phyloP scores from a whole-genome alignment of 2,329 filamentous ascomycete species.

The Domatiomyces globalis region DNA sequence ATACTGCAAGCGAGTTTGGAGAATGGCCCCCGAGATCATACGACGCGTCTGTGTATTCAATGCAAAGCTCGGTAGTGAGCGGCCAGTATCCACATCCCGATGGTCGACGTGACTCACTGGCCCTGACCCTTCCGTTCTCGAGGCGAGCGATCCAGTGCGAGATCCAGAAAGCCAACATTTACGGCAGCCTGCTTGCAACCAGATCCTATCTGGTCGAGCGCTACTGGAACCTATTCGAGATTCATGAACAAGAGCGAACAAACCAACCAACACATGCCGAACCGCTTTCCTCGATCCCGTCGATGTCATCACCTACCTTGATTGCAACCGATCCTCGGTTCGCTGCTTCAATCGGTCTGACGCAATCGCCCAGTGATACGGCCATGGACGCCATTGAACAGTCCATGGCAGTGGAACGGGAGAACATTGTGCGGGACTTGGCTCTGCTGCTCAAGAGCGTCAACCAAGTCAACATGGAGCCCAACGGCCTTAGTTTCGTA shows the following conservation, averaged over 20 bases:
- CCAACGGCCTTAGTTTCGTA: conserved; percentile 51
- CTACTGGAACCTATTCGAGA: conserved; percentile 63
- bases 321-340: conserved; percentile 7
- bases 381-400: conserved; percentile 22
- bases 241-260: conserved; percentile 34
- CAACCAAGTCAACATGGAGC: conserved; percentile 72
- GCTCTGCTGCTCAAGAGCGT: conserved; percentile 62
- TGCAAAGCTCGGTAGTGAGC: conserved; percentile 4
- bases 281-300: conserved; percentile 1
- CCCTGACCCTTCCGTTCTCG: conserved; percentile 22
- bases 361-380: conserved; percentile 12
- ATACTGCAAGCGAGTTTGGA: conserved; percentile 13
- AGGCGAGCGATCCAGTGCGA: conserved; percentile 52
- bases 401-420: conserved; percentile 58
- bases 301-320: conserved; percentile 14
- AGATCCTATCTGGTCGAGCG: conserved; percentile 76
- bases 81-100: background rate
- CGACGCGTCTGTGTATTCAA: conserved; percentile 15
- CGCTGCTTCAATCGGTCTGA: background rate
- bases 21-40: conserved; percentile 16
- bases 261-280: conserved; percentile 12
- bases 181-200: conserved; percentile 65
- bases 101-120: conserved; percentile 19
- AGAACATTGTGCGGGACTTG: conserved; percentile 67
- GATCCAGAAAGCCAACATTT: conserved; percentile 85